These are phyloP conservation scores for Porphyrellus sp. DNA, from an alignment of 1,284 basidiomycete species.

Conservation along the genomic window DNA sequence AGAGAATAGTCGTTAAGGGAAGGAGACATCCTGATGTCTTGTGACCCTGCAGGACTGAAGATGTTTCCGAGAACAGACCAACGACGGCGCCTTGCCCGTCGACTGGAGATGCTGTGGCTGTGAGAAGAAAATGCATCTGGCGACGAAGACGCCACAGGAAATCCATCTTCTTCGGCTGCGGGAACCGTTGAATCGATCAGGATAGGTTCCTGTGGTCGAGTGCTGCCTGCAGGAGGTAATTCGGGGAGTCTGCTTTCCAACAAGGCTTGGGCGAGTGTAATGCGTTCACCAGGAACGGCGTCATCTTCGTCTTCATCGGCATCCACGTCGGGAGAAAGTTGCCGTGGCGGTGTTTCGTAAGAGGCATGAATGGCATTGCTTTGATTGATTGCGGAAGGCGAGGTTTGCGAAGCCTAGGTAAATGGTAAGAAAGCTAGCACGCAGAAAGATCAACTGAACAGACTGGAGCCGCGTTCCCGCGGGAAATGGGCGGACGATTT, in stretches of 20 bases:
- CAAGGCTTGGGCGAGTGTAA: conserved; percentile 68
- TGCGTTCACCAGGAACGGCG: conserved; percentile 45
- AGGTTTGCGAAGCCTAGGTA: conserved; percentile 54
- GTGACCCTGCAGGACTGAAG: conserved; percentile 30
- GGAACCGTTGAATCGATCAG: conserved; percentile 47
- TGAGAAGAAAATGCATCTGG: conserved; percentile 43
- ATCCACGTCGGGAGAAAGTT: conserved; percentile 41
- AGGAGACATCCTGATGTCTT: conserved; percentile 31
- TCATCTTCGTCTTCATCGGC: conserved; percentile 65
- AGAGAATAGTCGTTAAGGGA: conserved; percentile 24
- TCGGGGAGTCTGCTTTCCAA: conserved; percentile 74
- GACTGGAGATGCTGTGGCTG: conserved; percentile 31
- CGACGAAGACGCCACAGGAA: conserved; percentile 46
- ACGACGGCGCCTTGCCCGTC: conserved; percentile 31
- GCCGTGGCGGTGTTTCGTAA: conserved; percentile 16
- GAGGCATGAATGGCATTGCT: conserved; percentile 14
- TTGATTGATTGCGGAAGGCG: conserved; percentile 30
- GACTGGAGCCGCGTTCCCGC: conserved; percentile 36
- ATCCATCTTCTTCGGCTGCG: conserved; percentile 40
- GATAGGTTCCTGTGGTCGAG: conserved; percentile 63
- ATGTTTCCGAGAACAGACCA: conserved; percentile 50
- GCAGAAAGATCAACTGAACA: conserved; percentile 53
- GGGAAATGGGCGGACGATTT: conserved; percentile 52
- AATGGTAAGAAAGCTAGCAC: conserved; percentile 60
- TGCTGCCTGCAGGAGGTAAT: conserved; percentile 65